Evolutionary conservation across 164 flowering plant species (phyloP).

Genomic region (Platanus orientalis): DNA sequence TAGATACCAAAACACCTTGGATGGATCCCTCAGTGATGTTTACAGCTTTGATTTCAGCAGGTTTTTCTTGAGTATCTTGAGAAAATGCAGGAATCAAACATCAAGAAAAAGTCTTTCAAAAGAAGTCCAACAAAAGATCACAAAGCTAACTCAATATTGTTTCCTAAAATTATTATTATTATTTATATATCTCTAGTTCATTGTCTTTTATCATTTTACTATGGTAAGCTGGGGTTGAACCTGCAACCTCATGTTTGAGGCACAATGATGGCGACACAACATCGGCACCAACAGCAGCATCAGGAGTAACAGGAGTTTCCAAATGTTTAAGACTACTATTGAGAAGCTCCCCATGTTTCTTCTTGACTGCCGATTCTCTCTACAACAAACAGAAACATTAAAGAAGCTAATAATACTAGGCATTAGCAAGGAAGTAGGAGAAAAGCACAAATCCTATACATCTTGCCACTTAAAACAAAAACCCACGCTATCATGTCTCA

Average conservation of each 20-base stretch:
- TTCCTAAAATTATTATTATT: background rate
- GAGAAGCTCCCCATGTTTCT: slow-evolving; percentile 52
- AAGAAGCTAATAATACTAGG: background rate
- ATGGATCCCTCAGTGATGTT: slow-evolving; percentile 7
- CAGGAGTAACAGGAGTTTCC: slow-evolving; percentile 8
- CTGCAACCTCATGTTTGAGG: slow-evolving; percentile 38
- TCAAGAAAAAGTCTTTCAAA: slow-evolving; percentile 28
- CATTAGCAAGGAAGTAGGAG: background rate
- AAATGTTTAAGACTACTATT: slow-evolving; percentile 15
- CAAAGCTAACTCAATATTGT: slow-evolving; percentile 3
- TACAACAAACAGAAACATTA: slow-evolving; percentile 20
- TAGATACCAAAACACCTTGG: slow-evolving; percentile 14
- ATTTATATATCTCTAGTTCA: background rate
- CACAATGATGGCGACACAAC: slow-evolving; percentile 13
- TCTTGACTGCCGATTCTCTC: slow-evolving; percentile 77
- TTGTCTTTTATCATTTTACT: background rate
- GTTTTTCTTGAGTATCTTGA: slow-evolving; percentile 32
- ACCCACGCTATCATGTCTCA: too few species aligned
- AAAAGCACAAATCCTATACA: too few species aligned
- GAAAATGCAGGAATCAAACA: slow-evolving; percentile 34
- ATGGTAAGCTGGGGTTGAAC: slow-evolving; percentile 32
- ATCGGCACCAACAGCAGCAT: slow-evolving; percentile 13
- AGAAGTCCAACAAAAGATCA: slow-evolving; percentile 19
- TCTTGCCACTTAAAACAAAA: too few species aligned
- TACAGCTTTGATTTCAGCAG: slow-evolving; percentile 23